Evolutionary conservation across 164 flowering plant species (phyloP), one percentile per base, ranked within the genome.

Genomic region (Berberis vulgaris): DNA sequence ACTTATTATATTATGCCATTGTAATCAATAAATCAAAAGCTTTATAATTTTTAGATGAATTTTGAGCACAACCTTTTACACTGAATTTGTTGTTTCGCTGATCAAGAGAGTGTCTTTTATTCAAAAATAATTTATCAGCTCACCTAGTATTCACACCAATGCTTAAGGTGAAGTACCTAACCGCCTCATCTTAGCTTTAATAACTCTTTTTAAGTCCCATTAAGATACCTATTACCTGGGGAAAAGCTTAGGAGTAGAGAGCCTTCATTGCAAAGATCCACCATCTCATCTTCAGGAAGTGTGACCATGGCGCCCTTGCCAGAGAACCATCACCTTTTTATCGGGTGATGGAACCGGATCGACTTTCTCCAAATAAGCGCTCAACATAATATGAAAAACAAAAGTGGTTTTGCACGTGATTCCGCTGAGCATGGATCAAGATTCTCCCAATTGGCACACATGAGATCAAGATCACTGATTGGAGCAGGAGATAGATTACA

Each of bases 271-370:
- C 78, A 72, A 2, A 87, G 69, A 70, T 66, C 77, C 6, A 26
- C 60, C 53, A 59, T 69, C 68, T 84, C 79, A 58, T 75, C 76
- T 59, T 67, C 66, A 1, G 78, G 75, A 11, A 88, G 79, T 11
- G 89, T 84, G 13, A 84, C 81, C 84, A 80, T 79, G 13, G 69
- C 89, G 78, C 71, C 67, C 89, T 69, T 59, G 85, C 73, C 67
- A 77, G 53, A 2, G 76, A 69, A 43, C 82, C 89, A 12, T 80
- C 82, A 4, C 66, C 54, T 1, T 26, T 26, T 26, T 26, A 26
- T 62, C 57, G 1, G 77, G 74, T 12, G 85, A 59, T 8, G 82
- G 84, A 41, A 84, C 26, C 26, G 79, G 60, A 86, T 70, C 68
- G 81, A 42, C 89, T 88, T 47, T 67, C 64, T 68, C 80, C 81